Conservation (phyloP, 352 stramenopile species). For the Phytophthora constricta region DNA sequence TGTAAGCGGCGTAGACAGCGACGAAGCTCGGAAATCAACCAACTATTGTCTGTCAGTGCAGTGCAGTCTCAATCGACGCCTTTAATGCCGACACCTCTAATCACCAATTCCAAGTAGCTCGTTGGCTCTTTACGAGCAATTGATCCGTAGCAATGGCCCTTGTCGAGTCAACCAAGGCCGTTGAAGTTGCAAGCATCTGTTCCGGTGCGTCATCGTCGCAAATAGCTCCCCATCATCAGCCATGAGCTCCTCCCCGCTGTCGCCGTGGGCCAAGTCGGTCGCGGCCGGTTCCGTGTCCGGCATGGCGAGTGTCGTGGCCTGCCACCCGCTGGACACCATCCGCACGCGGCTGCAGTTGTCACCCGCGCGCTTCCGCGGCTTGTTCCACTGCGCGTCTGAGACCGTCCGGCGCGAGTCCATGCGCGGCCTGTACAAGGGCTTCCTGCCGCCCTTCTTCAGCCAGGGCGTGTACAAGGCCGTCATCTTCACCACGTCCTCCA, state of each 20-base stretch:
- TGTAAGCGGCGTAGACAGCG: constrained; percentile 24
- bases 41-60: neutral
- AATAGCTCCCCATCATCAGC: neutral
- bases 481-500: constrained; percentile 83
- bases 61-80: neutral
- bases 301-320: constrained; percentile 85
- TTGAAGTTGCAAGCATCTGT: too few species aligned
- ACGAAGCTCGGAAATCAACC: neutral
- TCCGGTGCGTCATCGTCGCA: neutral
- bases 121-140: neutral
- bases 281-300: constrained; percentile 78
- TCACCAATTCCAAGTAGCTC: constrained; percentile 1
- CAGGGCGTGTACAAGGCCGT: constrained; percentile 90
- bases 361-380: constrained; percentile 60
- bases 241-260: constrained; percentile 47
- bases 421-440: constrained; percentile 82
- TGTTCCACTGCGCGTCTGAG: constrained; percentile 65
- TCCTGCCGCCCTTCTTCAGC: constrained; percentile 87
- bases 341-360: constrained; percentile 86
- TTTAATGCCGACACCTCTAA: neutral
- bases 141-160: too few species aligned
- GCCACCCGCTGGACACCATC: constrained; percentile 88
- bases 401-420: constrained; percentile 71
- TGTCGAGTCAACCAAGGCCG: too few species aligned
- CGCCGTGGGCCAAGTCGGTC: constrained; percentile 71